phyloP scores from a whole-genome alignment of 2,329 filamentous ascomycete genomes.

The Bipolaris sorokiniana region DNA sequence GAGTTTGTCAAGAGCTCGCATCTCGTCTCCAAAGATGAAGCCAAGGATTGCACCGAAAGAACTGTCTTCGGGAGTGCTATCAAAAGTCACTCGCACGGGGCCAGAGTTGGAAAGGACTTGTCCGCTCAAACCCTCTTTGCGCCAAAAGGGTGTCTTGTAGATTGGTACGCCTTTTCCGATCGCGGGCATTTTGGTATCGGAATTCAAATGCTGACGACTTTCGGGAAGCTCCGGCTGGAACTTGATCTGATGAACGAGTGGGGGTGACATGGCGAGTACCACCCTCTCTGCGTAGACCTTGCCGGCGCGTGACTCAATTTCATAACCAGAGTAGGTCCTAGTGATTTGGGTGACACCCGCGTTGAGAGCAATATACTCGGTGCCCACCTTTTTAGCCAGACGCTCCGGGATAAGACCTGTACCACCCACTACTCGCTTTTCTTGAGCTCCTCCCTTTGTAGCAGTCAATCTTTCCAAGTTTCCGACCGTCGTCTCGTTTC shows the following conservation, averaged over 20 bases:
- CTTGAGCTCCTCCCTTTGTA: conserved; percentile 23
- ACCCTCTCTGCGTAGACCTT: conserved; percentile 52
- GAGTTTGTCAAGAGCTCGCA: conserved; percentile 21
- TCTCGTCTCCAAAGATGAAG: conserved; percentile 31
- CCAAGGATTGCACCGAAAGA: conserved; percentile 32
- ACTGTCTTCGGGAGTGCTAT: conserved; percentile 22
- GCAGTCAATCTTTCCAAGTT: conserved; percentile 19
- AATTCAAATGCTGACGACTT: conserved; percentile 47
- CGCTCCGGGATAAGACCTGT: conserved; percentile 28
- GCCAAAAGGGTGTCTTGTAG: conserved; percentile 58
- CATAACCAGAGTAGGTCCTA: conserved; percentile 19
- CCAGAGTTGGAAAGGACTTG: conserved; percentile 26
- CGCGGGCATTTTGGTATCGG: conserved; percentile 53
- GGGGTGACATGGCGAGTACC: conserved; percentile 58
- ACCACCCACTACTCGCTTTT: conserved; percentile 29
- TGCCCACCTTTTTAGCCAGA: conserved; percentile 23
- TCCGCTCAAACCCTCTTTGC: conserved; percentile 53
- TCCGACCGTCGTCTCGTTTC: conserved; percentile 25
- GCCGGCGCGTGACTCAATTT: conserved; percentile 21
- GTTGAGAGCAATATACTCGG: conserved; percentile 23
- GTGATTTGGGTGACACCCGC: conserved; percentile 23
- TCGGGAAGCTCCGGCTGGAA: conserved; percentile 58
- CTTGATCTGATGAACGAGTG: conserved; percentile 53
- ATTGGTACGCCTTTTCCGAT: conserved; percentile 61
- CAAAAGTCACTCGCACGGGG: conserved; percentile 23